Evolutionary conservation across 192 early-diverging fungal species (phyloP), one percentile per base, ranked within the genome.

Genomic region (Backusella tarrabulga): DNA sequence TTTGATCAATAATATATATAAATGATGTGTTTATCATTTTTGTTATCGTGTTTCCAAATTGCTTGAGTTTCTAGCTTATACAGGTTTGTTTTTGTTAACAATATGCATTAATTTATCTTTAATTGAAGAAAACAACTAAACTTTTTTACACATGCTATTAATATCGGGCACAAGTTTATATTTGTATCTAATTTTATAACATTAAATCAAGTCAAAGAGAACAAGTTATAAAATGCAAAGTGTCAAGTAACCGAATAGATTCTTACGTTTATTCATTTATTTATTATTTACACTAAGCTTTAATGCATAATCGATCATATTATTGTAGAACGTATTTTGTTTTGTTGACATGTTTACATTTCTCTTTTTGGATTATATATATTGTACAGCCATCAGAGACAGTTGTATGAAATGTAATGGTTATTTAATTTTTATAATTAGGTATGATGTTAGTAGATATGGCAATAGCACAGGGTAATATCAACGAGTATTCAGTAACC

Each of bases 281-380:
- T 12, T 26, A 3, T 60, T 60, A 11, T 60, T 60, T 36, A 36
- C 2, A 68, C n/a, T 7, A n/a, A 68, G 14, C 34, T 68, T 34
- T 68, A 1, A 68, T 19, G 67, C 67, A 68, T 68, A 34, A 68
- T 38, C 35, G 34, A 36, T 68, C 19, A 36, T 68, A 38, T 6
- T 34, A 38, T 35, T 34, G n/a, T 17, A 68, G 35, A 68, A 63
- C 56, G 56, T 29, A 63, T 63, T 26, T 63, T 26, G 9, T 63
- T 63, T 63, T 63, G 56, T 63, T 63, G 56, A 63, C 54, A 56
- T 56, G n/a, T 23, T 56, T 23, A 56, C n/a, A 56, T 23, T 56
- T 19, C 56, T 63, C 26, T 60, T 60, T 60, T 60, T 26, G 21
- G 54, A 14, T 50, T n/a, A 4, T n/a, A 3, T 50, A 19, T 50